phyloP scores from a whole-genome alignment of 192 early-diverging fungal species.

The Coemansia furcata region DNA sequence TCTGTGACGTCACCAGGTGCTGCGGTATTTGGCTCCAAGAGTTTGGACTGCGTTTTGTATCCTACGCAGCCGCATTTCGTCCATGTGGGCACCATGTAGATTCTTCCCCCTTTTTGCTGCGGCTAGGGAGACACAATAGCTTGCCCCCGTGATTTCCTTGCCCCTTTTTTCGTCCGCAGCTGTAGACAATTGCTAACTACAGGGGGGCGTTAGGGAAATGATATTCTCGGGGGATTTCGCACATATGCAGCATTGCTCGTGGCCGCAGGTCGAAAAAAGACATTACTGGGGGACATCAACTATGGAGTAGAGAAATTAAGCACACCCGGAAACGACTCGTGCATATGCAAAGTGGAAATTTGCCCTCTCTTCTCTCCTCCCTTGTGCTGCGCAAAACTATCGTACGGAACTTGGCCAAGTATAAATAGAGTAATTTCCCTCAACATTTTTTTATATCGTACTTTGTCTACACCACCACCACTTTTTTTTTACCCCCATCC shows the following conservation, averaged over 20 bases:
- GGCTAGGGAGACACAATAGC: background rate
- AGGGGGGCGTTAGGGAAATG: too few species aligned
- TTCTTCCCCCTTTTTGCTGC: background rate
- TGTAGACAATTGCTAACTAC: background rate
- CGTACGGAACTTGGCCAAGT: background rate
- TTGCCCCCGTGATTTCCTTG: background rate
- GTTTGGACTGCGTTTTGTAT: constrained; percentile 20
- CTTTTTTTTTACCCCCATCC: background rate
- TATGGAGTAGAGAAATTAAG: background rate
- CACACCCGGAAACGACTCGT: background rate
- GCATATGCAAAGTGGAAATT: background rate
- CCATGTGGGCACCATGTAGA: background rate
- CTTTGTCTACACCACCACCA: background rate
- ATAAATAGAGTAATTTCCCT: background rate
- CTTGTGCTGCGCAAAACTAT: background rate
- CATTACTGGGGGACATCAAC: background rate
- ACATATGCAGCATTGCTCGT: background rate
- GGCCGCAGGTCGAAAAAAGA: background rate
- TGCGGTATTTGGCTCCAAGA: constrained; percentile 11
- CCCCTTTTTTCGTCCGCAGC: background rate
- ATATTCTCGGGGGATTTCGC: background rate
- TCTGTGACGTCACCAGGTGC: background rate
- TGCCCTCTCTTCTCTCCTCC: background rate
- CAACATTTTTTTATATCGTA: background rate
- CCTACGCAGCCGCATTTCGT: constrained; percentile 37